These are phyloP conservation scores for Alternaria burnsii DNA, from an alignment of 2,329 filamentous ascomycete genomes.

Conservation along the genomic window DNA sequence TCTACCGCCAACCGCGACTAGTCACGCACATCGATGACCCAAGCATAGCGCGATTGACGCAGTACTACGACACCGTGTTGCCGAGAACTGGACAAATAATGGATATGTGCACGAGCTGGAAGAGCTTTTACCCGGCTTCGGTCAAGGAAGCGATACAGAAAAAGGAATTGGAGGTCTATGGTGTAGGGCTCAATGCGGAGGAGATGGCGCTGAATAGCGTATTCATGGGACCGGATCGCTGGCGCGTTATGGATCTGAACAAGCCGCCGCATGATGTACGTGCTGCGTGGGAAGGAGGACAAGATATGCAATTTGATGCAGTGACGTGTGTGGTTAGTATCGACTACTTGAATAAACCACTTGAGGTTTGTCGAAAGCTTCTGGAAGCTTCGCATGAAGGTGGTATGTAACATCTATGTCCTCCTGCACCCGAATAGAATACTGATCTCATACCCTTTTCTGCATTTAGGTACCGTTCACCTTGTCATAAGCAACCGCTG, in stretches of 20 bases:
- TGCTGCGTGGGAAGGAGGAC: slow-evolving; percentile 12
- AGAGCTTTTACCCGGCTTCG: slow-evolving; percentile 55
- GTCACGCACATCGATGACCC: slow-evolving; percentile 64
- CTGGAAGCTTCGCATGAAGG: slow-evolving; percentile 51
- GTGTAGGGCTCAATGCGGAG: slow-evolving; percentile 58
- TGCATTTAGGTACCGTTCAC: slow-evolving; percentile 51
- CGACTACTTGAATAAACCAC: slow-evolving; percentile 60
- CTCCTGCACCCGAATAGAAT: background rate
- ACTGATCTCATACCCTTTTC: background rate
- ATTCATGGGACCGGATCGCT: slow-evolving; percentile 38
- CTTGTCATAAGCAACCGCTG: slow-evolving; percentile 62
- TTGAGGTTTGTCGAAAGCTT: slow-evolving; percentile 56
- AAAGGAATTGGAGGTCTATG: slow-evolving; percentile 53
- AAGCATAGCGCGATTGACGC: slow-evolving; percentile 55
- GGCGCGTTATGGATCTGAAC: slow-evolving; percentile 56
- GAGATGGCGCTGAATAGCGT: slow-evolving; percentile 56
- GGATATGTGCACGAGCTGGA: slow-evolving; percentile 62
- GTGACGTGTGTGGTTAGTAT: slow-evolving; percentile 62
- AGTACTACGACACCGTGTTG: slow-evolving; percentile 58
- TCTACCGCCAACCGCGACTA: slow-evolving; percentile 57
- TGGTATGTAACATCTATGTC: slow-evolving; percentile 36
- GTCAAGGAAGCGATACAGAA: slow-evolving; percentile 43
- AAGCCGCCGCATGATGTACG: slow-evolving; percentile 41
- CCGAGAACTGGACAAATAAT: slow-evolving; percentile 55
- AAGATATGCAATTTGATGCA: slow-evolving; percentile 49